phyloP scores from a whole-genome alignment of 2,329 filamentous ascomycete genomes.

The Leptographium radiaticola region DNA sequence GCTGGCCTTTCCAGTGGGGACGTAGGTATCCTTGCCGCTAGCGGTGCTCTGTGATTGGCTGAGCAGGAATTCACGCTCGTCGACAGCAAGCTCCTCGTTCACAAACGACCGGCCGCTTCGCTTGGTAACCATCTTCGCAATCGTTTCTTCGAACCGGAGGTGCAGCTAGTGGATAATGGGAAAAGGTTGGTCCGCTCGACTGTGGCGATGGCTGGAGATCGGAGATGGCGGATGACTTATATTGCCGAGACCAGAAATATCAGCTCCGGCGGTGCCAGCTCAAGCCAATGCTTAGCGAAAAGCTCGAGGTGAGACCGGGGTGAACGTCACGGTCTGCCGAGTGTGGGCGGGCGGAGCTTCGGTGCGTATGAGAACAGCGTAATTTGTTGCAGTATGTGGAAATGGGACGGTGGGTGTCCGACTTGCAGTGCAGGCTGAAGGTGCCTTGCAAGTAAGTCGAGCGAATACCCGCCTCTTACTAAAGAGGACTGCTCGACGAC shows the following conservation, averaged over 20 bases:
- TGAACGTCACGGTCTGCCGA: background rate
- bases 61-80: constrained; percentile 7
- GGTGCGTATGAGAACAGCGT: background rate
- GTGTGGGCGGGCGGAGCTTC: background rate
- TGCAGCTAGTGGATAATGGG: background rate
- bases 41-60: background rate
- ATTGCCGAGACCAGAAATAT: background rate
- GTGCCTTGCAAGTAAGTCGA: background rate
- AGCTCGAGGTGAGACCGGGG: background rate
- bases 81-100: constrained; percentile 8
- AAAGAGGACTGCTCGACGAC: constrained; percentile 6
- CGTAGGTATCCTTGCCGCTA: background rate
- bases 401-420: background rate
- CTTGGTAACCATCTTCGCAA: constrained; percentile 9
- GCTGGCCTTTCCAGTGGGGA: background rate
- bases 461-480: constrained; percentile 6
- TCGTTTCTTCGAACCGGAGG: background rate
- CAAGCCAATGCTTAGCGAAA: background rate
- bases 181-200: no score
- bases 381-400: background rate
- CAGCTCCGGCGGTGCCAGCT: background rate
- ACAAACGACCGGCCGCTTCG: constrained; percentile 10
- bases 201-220: background rate
- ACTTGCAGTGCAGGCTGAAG: background rate
- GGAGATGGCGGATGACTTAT: background rate